Evolutionary conservation across 495 filamentous ascomycete genomes (phyloP).

Genomic region (Penicillium salamii): DNA sequence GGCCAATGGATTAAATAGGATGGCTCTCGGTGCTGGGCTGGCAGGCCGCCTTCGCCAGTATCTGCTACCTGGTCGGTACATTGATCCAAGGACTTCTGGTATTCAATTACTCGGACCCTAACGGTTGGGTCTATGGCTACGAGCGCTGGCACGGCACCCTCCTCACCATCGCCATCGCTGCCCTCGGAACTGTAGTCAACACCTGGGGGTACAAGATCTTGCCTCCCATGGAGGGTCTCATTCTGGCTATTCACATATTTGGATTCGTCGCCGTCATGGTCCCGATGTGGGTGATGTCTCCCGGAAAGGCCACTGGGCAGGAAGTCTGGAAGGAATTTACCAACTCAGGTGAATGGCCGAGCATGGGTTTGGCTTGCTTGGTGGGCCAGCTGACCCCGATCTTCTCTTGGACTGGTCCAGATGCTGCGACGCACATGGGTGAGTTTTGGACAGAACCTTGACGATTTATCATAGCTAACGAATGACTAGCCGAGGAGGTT

Average conservation of each 20-base stretch:
- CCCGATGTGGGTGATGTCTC: slow-evolving; percentile 41
- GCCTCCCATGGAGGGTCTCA: slow-evolving; percentile 39
- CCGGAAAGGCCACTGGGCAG: slow-evolving; percentile 26
- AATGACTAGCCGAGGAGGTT: slow-evolving; percentile 43
- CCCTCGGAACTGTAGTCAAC: slow-evolving; percentile 43
- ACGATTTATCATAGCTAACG: slow-evolving; percentile 5
- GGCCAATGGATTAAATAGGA: slow-evolving; percentile 29
- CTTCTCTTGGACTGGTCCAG: slow-evolving; percentile 40
- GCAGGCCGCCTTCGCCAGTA: slow-evolving; percentile 37
- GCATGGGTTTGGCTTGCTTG: slow-evolving; percentile 39
- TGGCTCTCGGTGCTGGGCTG: slow-evolving; percentile 50
- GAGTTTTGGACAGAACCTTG: slow-evolving; percentile 5
- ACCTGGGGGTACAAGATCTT: slow-evolving; percentile 35
- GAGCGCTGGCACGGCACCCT: slow-evolving; percentile 42
- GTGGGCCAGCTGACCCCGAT: slow-evolving; percentile 41
- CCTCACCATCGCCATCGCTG: slow-evolving; percentile 40
- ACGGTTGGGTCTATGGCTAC: slow-evolving; percentile 25
- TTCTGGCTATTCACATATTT: slow-evolving; percentile 44
- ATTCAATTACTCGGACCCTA: slow-evolving; percentile 38
- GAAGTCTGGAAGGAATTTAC: slow-evolving; percentile 45
- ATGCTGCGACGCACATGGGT: slow-evolving; percentile 41
- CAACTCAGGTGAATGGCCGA: slow-evolving; percentile 46
- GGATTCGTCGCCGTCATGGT: slow-evolving; percentile 52
- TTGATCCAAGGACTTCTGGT: slow-evolving; percentile 48
- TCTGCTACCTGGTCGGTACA: slow-evolving; percentile 40